phyloP scores from a whole-genome alignment of 177 flowering plant species.

The Tripterygium wilfordii region DNA sequence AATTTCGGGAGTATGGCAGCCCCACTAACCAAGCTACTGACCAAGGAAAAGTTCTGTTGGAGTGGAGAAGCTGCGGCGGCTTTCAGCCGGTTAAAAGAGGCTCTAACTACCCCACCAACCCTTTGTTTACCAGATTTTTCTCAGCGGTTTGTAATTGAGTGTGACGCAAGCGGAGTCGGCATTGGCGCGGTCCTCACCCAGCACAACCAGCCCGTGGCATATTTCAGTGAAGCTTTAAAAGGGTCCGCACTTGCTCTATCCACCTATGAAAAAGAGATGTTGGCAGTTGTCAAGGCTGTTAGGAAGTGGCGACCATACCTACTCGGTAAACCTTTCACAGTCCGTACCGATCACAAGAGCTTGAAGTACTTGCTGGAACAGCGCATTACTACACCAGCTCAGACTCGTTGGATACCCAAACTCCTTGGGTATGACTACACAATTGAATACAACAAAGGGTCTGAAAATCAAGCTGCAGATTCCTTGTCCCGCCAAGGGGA shows the following conservation, averaged over 20 bases:
- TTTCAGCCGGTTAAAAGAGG: neutral
- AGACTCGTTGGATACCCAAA: neutral
- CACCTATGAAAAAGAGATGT: no score
- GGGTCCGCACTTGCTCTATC: no score
- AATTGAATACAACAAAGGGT: neutral
- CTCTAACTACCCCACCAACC: neutral
- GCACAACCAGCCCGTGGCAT: neutral
- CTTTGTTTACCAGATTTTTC: neutral
- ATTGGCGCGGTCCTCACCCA: neutral
- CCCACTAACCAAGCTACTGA: neutral
- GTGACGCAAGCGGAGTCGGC: neutral
- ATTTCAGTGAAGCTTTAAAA: neutral
- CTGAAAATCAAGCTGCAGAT: neutral
- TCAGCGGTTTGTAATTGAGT: neutral
- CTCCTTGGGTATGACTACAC: neutral
- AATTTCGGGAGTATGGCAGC: neutral
- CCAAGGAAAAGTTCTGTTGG: slow-evolving; percentile 6
- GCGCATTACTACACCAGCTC: neutral
- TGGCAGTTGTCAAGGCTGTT: neutral
- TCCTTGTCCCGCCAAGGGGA: neutral
- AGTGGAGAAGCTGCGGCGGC: neutral
- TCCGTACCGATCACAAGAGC: neutral
- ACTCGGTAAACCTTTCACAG: neutral
- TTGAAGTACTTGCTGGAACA: neutral
- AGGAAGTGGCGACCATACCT: neutral